A percentile compares a stretch with the other conserved stretches of the same genome.
These are phyloP conservation scores for Pleodorina starrii DNA, from an alignment of 139 green algal species.

Conservation along the genomic window DNA sequence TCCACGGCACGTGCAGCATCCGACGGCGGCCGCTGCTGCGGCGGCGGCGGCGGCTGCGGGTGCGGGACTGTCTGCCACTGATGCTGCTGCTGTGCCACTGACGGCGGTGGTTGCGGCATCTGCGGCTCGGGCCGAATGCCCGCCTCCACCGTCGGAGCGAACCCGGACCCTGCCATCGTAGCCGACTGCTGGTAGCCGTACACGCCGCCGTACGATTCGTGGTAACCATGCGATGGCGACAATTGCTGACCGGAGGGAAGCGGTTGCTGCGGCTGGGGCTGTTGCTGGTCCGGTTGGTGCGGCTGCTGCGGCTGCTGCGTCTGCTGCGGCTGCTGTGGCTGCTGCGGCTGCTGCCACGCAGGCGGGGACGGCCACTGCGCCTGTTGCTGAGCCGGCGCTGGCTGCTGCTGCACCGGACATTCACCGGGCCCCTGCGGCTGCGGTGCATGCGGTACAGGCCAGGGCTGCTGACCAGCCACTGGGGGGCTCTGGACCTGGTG, in stretches of 20 bases:
- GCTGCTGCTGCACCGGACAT: neutral
- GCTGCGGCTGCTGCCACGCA: neutral
- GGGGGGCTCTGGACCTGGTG: no score
- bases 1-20: no score
- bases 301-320: neutral
- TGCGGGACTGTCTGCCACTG: neutral
- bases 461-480: no score
- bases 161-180: neutral
- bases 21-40: neutral
- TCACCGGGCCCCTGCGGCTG: no score
- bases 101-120: neutral
- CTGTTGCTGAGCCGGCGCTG: neutral
- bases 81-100: neutral
- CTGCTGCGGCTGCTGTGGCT: neutral
- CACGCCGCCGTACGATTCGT: neutral
- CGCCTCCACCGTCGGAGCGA: neutral
- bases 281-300: neutral
- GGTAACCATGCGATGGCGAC: neutral
- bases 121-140: neutral
- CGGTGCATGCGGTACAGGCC: no score
- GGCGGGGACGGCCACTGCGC: neutral
- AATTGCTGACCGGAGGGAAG: no score
- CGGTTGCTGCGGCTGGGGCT: neutral
- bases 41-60: neutral
- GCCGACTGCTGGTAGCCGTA: neutral